A percentile compares a stretch with the other conserved stretches of the same genome.
phyloP scores from a whole-genome alignment of 306 rosid genomes.

The Clitoria ternatea region DNA sequence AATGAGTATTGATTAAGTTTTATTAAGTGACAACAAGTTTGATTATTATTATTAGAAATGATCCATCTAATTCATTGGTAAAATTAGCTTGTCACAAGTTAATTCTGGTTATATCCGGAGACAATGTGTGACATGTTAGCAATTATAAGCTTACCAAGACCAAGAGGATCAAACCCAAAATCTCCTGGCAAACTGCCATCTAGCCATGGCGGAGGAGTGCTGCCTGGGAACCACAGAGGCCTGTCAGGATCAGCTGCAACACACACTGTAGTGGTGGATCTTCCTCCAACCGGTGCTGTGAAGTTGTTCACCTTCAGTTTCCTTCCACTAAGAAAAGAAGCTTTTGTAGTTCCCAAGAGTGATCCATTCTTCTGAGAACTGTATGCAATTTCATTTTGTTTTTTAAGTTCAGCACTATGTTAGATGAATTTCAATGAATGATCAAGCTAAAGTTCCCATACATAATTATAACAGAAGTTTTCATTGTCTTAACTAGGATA shows the following conservation, averaged over 20 bases:
- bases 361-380: constrained; percentile 41
- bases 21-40: too few relatives aligned
- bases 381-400: constrained; percentile 10
- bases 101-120: too few relatives aligned
- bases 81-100: too few relatives aligned
- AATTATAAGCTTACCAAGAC: constrained; percentile 40
- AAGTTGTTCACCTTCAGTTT: constrained; percentile 22
- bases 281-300: constrained; percentile 16
- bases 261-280: constrained; percentile 32
- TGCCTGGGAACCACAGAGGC: constrained; percentile 38
- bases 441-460: neutral
- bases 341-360: constrained; percentile 23
- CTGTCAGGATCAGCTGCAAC: constrained; percentile 38
- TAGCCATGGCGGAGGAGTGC: constrained; percentile 42
- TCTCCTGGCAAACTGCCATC: constrained; percentile 45
- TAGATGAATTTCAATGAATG: neutral
- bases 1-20: too few relatives aligned
- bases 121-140: too few relatives aligned
- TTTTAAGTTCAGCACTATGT: neutral
- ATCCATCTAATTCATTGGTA: too few relatives aligned
- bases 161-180: constrained; percentile 43
- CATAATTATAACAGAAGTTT: neutral
- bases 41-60: too few relatives aligned
- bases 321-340: constrained; percentile 32
- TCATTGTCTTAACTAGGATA: neutral